These are phyloP conservation scores for Dicorynia guianensis DNA, from an alignment of 306 rosid species.

Conservation along the genomic window DNA sequence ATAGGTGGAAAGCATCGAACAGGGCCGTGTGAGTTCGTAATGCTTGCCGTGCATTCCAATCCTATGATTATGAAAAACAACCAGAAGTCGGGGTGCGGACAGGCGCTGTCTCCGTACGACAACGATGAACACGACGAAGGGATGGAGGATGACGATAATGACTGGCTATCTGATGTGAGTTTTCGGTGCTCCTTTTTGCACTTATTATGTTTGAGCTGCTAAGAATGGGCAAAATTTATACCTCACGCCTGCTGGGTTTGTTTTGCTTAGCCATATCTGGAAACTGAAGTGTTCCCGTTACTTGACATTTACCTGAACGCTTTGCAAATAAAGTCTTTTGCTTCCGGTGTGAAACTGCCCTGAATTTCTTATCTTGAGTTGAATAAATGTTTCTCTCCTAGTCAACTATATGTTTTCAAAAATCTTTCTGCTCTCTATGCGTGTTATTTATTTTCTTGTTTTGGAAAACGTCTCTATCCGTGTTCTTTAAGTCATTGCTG, in stretches of 20 bases:
- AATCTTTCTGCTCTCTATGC: neutral
- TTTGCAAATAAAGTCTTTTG: neutral
- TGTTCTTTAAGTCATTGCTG: neutral
- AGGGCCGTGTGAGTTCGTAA: slow-evolving; percentile 45
- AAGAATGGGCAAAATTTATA: neutral
- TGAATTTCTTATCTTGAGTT: neutral
- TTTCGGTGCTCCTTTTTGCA: neutral
- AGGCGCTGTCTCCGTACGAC: slow-evolving; percentile 58
- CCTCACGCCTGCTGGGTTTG: neutral
- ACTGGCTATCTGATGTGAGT: slow-evolving; percentile 69
- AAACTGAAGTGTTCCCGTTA: no score
- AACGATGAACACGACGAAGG: slow-evolving; percentile 53
- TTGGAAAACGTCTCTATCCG: neutral
- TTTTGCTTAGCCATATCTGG: neutral
- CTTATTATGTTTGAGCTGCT: neutral
- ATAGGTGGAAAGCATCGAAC: slow-evolving; percentile 19
- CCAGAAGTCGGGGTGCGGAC: slow-evolving; percentile 65
- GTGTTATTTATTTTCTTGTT: neutral
- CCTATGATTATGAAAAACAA: slow-evolving; percentile 76
- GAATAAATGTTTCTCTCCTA: neutral
- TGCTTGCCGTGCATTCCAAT: slow-evolving; percentile 79
- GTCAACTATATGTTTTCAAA: no score
- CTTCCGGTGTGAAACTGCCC: no score
- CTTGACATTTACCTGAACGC: no score
- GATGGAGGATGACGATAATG: slow-evolving; percentile 45